Evolutionary conservation across 2,329 filamentous ascomycete genomes (phyloP), one percentile per base, ranked within the genome.

Genomic region (Colletotrichum euphorbiae): DNA sequence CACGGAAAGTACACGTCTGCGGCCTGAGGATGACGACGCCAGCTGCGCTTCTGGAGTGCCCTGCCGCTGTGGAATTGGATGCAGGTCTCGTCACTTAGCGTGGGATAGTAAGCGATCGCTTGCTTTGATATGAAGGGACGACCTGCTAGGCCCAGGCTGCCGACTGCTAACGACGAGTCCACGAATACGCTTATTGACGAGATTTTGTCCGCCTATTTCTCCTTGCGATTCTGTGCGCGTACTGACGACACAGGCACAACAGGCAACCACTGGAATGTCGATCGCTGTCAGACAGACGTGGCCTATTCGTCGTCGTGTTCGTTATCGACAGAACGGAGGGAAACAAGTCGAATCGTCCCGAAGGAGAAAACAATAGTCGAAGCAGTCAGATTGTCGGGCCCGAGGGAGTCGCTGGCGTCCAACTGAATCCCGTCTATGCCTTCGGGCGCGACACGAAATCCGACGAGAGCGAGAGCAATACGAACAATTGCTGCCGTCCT

Each of bases 21-120:
- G 48, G 48, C 62, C 67, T 69, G 50, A 67, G 62, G 67, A 62
- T 69, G 67, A 69, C 67, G 67, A 69, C 66, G 67, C 67, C 67
- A 57, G 31, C 67, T 69, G 55, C 66, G 55, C 43, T 31, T 61
- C 48, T 42, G 33, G 19, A 40, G 19, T 24, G 57, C 46, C 57
- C 45, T 19, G 36, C 33, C 42, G 28, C 28, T 8, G 15, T 63
- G 52, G 24, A 51, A 63, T 51, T 57, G 36, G 28, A 57, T 13
- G 36, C 36, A 42, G 50, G 64, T 38, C 51, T 68, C 64, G 64
- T 67, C 60, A 67, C 60, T 64, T 24, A 28, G 42, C 36, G 15
- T 11, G 31, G 42, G 40, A n/a, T 11, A 19, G 42, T 31, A n/a
- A 33, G 33, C 64, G 43, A 63, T 50, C 33, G 58, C 58, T 62